phyloP scores from a whole-genome alignment of 73 alveolate genomes.

The Blepharisma japonicum region DNA sequence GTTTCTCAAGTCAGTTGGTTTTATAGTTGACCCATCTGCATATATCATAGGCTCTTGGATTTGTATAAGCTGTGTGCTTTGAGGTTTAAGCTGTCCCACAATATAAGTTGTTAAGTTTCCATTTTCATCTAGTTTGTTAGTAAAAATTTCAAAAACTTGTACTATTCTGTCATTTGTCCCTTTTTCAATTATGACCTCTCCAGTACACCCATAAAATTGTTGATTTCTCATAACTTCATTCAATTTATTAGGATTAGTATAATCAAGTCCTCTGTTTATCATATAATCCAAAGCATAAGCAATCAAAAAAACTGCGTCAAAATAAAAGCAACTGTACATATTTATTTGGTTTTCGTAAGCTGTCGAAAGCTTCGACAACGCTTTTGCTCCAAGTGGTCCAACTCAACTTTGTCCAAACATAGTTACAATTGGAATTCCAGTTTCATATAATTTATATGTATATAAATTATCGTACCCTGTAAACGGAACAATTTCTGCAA shows the following conservation, averaged over 20 bases:
- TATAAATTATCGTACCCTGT: too few species aligned
- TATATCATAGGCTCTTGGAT: neutral
- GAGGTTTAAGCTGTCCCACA: neutral
- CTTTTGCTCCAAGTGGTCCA: too few species aligned
- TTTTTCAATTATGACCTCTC: neutral
- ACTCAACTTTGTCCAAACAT: too few species aligned
- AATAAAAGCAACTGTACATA: too few species aligned
- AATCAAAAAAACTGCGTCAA: slow-evolving; percentile 13
- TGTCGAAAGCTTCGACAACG: too few species aligned
- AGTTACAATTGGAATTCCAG: too few species aligned
- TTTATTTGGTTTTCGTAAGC: too few species aligned
- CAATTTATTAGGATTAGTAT: neutral
- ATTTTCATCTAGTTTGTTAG: neutral
- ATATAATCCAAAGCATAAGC: slow-evolving; percentile 23
- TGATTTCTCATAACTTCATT: neutral
- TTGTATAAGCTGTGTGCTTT: neutral
- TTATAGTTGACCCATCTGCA: neutral
- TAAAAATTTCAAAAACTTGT: neutral
- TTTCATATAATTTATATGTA: too few species aligned
- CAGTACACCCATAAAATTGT: slow-evolving; percentile 1
- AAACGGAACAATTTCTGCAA: too few species aligned
- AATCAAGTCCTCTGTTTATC: neutral
- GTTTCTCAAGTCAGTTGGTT: neutral
- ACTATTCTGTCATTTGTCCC: slow-evolving; percentile 10
- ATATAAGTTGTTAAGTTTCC: neutral